A percentile compares a stretch with the other conserved stretches of the same genome.
Conservation (phyloP, 2,329 filamentous ascomycete species). For the Colletotrichum caudatum region DNA sequence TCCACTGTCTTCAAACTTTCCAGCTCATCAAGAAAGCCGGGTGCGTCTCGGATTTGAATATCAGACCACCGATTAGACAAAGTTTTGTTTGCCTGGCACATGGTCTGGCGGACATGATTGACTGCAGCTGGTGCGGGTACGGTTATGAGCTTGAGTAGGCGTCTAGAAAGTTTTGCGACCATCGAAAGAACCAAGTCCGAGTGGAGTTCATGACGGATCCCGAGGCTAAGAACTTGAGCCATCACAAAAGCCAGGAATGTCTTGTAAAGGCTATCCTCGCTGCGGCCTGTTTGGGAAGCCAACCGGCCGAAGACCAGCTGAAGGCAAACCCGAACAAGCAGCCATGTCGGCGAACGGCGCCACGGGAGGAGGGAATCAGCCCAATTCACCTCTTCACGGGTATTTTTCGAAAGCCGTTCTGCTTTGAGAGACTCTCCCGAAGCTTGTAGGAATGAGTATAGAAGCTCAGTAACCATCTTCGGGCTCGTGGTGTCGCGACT, state of each 20-base stretch:
- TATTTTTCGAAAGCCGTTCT: slow-evolving; percentile 60
- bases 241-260: slow-evolving; percentile 62
- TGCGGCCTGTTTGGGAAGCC: slow-evolving; percentile 32
- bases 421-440: slow-evolving; percentile 49
- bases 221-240: slow-evolving; percentile 49
- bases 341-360: slow-evolving; percentile 66
- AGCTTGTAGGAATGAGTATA: slow-evolving; percentile 54
- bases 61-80: not conserved
- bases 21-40: not conserved
- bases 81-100: slow-evolving; percentile 6
- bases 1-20: slow-evolving; percentile 11
- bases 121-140: not conserved
- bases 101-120: not conserved
- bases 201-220: slow-evolving; percentile 34
- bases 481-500: slow-evolving; percentile 63
- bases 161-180: slow-evolving; percentile 57
- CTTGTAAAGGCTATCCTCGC: slow-evolving; percentile 57
- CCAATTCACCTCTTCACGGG: slow-evolving; percentile 66
- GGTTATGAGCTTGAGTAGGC: slow-evolving; percentile 55
- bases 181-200: slow-evolving; percentile 54
- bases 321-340: slow-evolving; percentile 64
- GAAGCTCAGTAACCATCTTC: slow-evolving; percentile 63
- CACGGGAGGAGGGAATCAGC: slow-evolving; percentile 53
- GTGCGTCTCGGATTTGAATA: not conserved
- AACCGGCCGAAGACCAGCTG: slow-evolving; percentile 50